These are phyloP conservation scores for Eragrostis curvula DNA, from an alignment of 176 grass and related monocot genomes.

Conservation along the genomic window DNA sequence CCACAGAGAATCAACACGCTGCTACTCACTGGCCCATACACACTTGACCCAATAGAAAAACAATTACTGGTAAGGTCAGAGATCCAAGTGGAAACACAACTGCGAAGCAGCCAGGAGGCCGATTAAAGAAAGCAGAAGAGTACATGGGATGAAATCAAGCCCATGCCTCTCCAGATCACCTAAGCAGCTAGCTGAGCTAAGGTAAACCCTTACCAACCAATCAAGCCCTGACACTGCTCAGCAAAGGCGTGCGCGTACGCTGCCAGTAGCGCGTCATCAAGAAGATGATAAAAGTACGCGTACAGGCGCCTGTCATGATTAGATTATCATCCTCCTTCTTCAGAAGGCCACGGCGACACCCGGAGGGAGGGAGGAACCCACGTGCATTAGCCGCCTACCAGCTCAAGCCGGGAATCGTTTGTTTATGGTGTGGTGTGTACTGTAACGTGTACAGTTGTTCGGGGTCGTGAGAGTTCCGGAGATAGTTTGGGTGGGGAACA, in stretches of 20 bases:
- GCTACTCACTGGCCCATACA: background rate
- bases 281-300: background rate
- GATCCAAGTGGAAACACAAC: constrained; percentile 4
- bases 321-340: background rate
- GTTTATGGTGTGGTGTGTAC: background rate
- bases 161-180: constrained; percentile 13
- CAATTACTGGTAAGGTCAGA: background rate
- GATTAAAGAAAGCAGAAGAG: constrained; percentile 2
- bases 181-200: constrained; percentile 3
- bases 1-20: background rate
- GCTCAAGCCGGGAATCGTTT: background rate
- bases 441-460: constrained; percentile 17
- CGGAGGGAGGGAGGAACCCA: no score
- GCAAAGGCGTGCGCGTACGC: background rate
- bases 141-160: constrained; percentile 13
- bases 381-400: background rate
- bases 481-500: background rate
- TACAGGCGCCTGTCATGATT: no score
- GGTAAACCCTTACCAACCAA: background rate
- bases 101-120: background rate
- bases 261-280: background rate
- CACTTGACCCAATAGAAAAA: background rate
- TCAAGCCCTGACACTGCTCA: background rate
- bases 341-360: constrained; percentile 9
- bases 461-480: background rate